phyloP scores from a whole-genome alignment of 2,329 filamentous ascomycete species.

The Metarhizium album region DNA sequence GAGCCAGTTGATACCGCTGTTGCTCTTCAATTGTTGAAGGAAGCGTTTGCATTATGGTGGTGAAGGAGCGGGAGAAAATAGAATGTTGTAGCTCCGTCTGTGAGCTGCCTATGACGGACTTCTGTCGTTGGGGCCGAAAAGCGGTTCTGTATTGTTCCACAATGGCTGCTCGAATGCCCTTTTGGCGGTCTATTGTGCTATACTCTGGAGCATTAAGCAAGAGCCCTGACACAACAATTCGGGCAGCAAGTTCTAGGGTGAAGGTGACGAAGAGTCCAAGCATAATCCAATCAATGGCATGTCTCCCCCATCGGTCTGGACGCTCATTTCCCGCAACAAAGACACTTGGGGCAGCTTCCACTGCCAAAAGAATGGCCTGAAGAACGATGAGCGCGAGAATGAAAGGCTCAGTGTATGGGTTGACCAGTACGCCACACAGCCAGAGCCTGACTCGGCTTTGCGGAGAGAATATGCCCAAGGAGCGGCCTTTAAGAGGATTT shows the following conservation, averaged over 20 bases:
- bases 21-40: conserved; percentile 62
- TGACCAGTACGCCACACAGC: conserved; percentile 75
- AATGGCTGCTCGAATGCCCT: conserved; percentile 63
- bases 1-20: conserved; percentile 74
- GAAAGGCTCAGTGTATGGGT: conserved; percentile 75
- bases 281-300: conserved; percentile 67
- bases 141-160: conserved; percentile 65
- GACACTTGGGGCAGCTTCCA: conserved; percentile 69
- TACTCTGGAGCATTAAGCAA: conserved; percentile 85
- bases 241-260: conserved; percentile 71
- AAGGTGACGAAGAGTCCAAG: conserved; percentile 81
- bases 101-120: conserved; percentile 46
- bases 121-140: conserved; percentile 71
- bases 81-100: conserved; percentile 40
- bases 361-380: conserved; percentile 76
- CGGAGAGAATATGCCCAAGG: conserved; percentile 72
- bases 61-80: conserved; percentile 67
- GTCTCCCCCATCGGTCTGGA: conserved; percentile 53
- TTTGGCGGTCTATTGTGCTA: conserved; percentile 73
- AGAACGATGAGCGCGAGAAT: conserved; percentile 81
- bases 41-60: conserved; percentile 59
- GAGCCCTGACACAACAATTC: conserved; percentile 87
- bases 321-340: conserved; percentile 50
- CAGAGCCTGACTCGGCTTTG: conserved; percentile 62
- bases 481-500: conserved; percentile 81